Evolutionary conservation across 345 rosid genomes (phyloP), one percentile per base, ranked within the genome.

Genomic region (Bruguiera sexangula): DNA sequence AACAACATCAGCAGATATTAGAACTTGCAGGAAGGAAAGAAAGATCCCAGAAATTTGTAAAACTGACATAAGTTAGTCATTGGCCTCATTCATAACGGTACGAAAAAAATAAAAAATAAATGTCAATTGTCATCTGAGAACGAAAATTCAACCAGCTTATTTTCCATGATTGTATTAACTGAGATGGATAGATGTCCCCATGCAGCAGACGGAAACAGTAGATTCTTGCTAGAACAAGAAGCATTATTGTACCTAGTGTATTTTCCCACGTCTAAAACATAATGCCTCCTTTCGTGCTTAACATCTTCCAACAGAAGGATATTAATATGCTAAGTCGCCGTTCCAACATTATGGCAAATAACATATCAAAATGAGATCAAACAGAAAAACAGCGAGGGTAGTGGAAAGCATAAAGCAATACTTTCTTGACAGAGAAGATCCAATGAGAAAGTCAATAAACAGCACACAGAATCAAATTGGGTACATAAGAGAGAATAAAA

Each of bases 361-460:
- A 18, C 50, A 13, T 11, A 43, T 43, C 13, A 43, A 43, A 11
- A 13, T 13, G 50, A 13, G 15, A 43, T 15, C 19, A 3, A 43
- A 43, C 13, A 43, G 50, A 13, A 43, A 11, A 43, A 43, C 19
- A 43, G 19, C 19, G 4, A 43, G 9, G 50, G 16, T 43, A 13
- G 19, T 3, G 60, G 32, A 24, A 24, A 66, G 31, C 3, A 48
- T 37, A 66, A 50, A 61, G 18, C 31, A 50, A 60, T 55, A 56
- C 62, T 66, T 75, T 67, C 69, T 62, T 31, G 71, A 68, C 66
- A 68, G 37, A 29, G 63, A 80, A 70, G 68, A 68, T 81, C 75
- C 80, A 71, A 53, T 67, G 68, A 60, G 51, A 56, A 78, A 78
- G 74, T 60, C 73, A 69, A 72, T 69, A 50, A 82, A 72, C 71